These are phyloP conservation scores for Ceratobasidium sp. DNA, from an alignment of 1,284 basidiomycete species.

Conservation along the genomic window DNA sequence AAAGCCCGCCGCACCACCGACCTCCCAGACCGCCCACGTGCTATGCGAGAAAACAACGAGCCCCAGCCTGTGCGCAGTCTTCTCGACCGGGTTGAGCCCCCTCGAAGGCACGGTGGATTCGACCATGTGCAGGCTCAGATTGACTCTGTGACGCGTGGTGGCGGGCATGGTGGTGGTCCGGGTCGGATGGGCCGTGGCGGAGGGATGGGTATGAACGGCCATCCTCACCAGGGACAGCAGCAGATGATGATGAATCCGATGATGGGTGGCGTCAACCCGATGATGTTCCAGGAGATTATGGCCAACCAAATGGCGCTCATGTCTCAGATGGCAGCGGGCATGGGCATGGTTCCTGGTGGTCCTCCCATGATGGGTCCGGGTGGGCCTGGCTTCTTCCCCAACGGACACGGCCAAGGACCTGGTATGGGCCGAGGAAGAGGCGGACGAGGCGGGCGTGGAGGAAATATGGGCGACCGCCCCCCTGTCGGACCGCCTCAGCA, in stretches of 20 bases:
- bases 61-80: slow-evolving; percentile 55
- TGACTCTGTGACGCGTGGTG: slow-evolving; percentile 65
- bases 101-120: slow-evolving; percentile 25
- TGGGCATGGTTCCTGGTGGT: slow-evolving; percentile 70
- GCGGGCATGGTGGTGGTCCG: slow-evolving; percentile 27
- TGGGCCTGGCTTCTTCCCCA: slow-evolving; percentile 52
- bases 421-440: slow-evolving; percentile 44
- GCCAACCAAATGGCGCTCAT: slow-evolving; percentile 86
- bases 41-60: slow-evolving; percentile 66
- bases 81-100: slow-evolving; percentile 70
- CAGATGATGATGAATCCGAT: slow-evolving; percentile 60
- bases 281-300: slow-evolving; percentile 82
- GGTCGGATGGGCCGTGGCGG: slow-evolving; percentile 25
- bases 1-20: slow-evolving; percentile 74
- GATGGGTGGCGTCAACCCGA: slow-evolving; percentile 61
- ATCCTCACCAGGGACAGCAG: slow-evolving; percentile 51
- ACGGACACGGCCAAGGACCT: slow-evolving; percentile 50
- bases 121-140: slow-evolving; percentile 74
- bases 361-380: slow-evolving; percentile 56
- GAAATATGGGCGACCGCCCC: slow-evolving; percentile 38
- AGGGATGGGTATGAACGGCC: slow-evolving; percentile 37
- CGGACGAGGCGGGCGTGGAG: slow-evolving; percentile 38
- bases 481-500: slow-evolving; percentile 4
- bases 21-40: slow-evolving; percentile 73
- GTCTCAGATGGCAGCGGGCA: slow-evolving; percentile 77